Evolutionary conservation across 345 rosid genomes (phyloP).

Genomic region (Rhodamnia rubescens): DNA sequence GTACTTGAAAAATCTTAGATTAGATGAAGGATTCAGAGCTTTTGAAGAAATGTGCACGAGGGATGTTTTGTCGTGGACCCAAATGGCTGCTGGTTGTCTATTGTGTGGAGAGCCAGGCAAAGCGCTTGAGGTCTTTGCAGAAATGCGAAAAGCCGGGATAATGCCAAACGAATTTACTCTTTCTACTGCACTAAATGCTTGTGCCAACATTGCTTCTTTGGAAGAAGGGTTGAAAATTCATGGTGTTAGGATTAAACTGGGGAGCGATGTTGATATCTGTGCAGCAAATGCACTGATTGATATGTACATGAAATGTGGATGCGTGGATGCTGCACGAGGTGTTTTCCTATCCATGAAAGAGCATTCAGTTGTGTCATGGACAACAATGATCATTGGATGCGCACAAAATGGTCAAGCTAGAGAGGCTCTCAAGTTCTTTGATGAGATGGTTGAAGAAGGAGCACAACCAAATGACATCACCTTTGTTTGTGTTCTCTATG

Average conservation of each 20-base stretch:
- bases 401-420: conserved; percentile 41
- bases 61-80: conserved; percentile 42
- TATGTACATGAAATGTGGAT: conserved; percentile 44
- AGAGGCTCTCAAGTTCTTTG: conserved; percentile 31
- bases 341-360: conserved; percentile 20
- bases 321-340: conserved; percentile 31
- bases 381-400: conserved; percentile 44
- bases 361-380: conserved; percentile 36
- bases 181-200: conserved; percentile 34
- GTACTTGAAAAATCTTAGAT: conserved; percentile 25
- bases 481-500: conserved; percentile 35
- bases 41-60: conserved; percentile 25
- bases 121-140: conserved; percentile 25
- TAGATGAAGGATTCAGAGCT: conserved; percentile 23
- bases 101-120: conserved; percentile 30
- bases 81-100: conserved; percentile 34
- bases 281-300: conserved; percentile 48
- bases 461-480: conserved; percentile 35
- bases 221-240: conserved; percentile 41
- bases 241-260: conserved; percentile 36
- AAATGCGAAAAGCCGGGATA: conserved; percentile 34
- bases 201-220: conserved; percentile 31
- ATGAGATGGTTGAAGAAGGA: conserved; percentile 25
- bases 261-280: conserved; percentile 24
- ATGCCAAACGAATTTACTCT: conserved; percentile 40